phyloP scores from a whole-genome alignment of 2,329 filamentous ascomycete species.

The Xylaria sp. region DNA sequence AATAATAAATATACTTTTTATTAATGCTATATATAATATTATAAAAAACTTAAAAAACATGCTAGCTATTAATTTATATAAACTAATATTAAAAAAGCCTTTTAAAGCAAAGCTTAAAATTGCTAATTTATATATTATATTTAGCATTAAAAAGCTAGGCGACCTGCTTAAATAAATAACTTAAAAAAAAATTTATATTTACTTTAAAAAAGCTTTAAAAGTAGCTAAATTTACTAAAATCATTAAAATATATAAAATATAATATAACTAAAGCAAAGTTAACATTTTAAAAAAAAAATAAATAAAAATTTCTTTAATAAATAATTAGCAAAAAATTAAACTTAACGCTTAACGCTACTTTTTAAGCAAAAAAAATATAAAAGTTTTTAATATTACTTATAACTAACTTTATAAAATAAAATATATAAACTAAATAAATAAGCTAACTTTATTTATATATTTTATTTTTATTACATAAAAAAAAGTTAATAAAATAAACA shows the following conservation, averaged over 20 bases:
- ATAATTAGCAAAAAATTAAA: neutral
- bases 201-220: neutral
- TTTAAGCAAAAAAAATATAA: neutral
- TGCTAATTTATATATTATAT: neutral
- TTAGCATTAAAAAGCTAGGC: neutral
- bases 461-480: slow-evolving; percentile 3
- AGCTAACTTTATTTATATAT: neutral
- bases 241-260: neutral
- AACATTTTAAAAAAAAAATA: neutral
- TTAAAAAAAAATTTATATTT: neutral
- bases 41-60: too few relatives aligned
- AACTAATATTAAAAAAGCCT: too few relatives aligned
- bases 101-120: too few relatives aligned
- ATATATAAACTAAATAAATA: slow-evolving; percentile 7
- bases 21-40: too few relatives aligned
- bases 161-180: neutral
- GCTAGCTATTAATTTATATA: too few relatives aligned
- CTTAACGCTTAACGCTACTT: neutral
- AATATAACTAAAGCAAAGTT: neutral
- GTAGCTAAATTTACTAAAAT: neutral
- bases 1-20: too few relatives aligned
- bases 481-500: neutral
- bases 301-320: slow-evolving; percentile 1
- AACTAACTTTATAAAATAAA: neutral
- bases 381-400: slow-evolving; percentile 1